Evolutionary conservation across 1,139 yeast species (phyloP).

Genomic region (Pichia sp.): DNA sequence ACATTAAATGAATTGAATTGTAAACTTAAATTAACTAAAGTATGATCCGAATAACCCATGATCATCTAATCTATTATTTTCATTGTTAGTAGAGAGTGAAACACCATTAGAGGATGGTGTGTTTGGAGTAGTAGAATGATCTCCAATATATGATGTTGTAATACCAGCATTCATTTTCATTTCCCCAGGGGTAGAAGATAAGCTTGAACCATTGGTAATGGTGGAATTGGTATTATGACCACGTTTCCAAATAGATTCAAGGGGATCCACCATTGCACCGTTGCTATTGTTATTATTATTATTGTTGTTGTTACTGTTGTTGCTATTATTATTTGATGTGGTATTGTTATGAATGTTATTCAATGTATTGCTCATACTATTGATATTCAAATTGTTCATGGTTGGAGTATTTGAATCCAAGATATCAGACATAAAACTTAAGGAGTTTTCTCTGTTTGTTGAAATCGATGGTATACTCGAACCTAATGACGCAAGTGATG

Average conservation of each 20-base stretch:
- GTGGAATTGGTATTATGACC: constrained; percentile 7
- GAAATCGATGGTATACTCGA: constrained; percentile 9
- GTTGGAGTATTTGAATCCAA: constrained; percentile 1
- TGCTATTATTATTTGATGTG: neutral
- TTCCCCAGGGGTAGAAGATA: neutral
- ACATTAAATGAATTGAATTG: neutral
- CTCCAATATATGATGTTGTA: neutral
- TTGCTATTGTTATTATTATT: neutral
- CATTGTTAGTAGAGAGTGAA: neutral
- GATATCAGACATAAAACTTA: constrained; percentile 6
- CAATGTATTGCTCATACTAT: neutral
- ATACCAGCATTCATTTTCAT: neutral
- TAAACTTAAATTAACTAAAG: constrained; percentile 7
- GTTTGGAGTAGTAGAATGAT: neutral
- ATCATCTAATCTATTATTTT: constrained; percentile 5
- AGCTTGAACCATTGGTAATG: neutral
- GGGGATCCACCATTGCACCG: constrained; percentile 16
- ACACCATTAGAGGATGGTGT: too few relatives aligned
- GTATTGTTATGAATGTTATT: neutral
- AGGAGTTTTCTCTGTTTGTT: constrained; percentile 8
- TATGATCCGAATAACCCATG: constrained; percentile 11
- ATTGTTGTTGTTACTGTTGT: neutral
- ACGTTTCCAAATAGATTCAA: constrained; percentile 21
- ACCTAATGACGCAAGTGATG: constrained; percentile 12
- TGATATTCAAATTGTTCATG: neutral